phyloP scores from a whole-genome alignment of 768 basidiomycete genomes.

The Mycena galopus region DNA sequence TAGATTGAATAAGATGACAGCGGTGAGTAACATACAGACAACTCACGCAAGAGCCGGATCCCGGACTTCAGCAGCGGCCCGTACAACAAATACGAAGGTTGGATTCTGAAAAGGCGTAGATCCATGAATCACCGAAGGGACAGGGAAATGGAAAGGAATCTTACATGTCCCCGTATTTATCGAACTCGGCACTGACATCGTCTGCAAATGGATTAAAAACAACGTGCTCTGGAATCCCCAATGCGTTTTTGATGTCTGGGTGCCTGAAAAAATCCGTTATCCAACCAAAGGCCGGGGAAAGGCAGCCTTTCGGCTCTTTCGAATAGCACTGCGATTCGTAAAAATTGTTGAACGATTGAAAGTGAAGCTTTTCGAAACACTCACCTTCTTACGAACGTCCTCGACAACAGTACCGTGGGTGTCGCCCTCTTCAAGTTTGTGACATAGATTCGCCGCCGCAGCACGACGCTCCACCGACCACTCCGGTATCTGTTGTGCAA shows the following conservation, averaged over 20 bases:
- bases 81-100: constrained; percentile 40
- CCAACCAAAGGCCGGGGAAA: constrained; percentile 36
- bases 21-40: not conserved
- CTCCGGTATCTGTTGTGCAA: constrained; percentile 30
- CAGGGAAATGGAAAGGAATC: not conserved
- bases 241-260: constrained; percentile 23
- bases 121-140: not conserved
- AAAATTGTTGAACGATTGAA: not conserved
- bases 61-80: constrained; percentile 43
- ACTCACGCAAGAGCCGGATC: constrained; percentile 46
- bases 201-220: constrained; percentile 25
- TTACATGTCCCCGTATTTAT: constrained; percentile 38
- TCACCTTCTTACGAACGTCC: constrained; percentile 35
- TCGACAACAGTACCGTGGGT: constrained; percentile 37
- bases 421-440: constrained; percentile 10
- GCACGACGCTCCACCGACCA: constrained; percentile 21
- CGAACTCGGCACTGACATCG: constrained; percentile 24
- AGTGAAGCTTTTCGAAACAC: not conserved
- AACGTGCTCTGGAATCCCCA: constrained; percentile 37
- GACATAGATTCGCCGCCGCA: constrained; percentile 26
- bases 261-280: constrained; percentile 34
- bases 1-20: not conserved
- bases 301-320: constrained; percentile 22
- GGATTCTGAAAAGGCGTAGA: not conserved
- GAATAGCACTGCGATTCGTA: constrained; percentile 10